Percentiles rank a stretch among this genome's conserved stretches.
Evolutionary conservation across 2,329 filamentous ascomycete genomes (phyloP).

Genomic region (Diaporthe batatas): DNA sequence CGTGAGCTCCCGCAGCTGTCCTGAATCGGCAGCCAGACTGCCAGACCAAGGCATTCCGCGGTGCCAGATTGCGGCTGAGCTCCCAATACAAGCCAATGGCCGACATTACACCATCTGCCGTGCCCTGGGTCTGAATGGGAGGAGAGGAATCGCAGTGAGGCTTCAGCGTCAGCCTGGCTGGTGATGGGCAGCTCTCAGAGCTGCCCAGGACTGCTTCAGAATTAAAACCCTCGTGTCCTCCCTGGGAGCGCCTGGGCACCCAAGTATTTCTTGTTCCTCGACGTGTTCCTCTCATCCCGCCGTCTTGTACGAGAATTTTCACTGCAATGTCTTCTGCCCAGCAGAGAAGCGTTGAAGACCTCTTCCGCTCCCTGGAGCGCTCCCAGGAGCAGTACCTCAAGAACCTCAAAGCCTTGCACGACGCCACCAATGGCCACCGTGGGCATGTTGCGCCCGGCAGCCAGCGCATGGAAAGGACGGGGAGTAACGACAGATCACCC

Average conservation of each 20-base stretch:
- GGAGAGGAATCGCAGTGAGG: slow-evolving; percentile 1
- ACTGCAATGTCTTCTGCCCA: slow-evolving; percentile 21
- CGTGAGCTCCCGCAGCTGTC: background rate
- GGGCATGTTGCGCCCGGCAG: background rate
- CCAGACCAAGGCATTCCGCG: slow-evolving; percentile 13
- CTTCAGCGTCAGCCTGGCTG: background rate
- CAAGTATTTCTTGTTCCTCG: background rate
- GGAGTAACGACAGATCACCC: slow-evolving; percentile 32
- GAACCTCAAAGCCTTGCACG: slow-evolving; percentile 22
- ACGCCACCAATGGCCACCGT: background rate
- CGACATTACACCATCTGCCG: slow-evolving; percentile 15
- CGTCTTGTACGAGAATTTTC: background rate
- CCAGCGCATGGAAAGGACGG: slow-evolving; percentile 32
- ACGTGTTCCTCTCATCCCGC: background rate
- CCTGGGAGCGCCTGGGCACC: background rate
- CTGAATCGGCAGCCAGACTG: slow-evolving; percentile 12
- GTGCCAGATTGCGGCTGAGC: slow-evolving; percentile 29
- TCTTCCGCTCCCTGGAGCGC: slow-evolving; percentile 31
- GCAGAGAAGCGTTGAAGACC: slow-evolving; percentile 32
- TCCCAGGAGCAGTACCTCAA: slow-evolving; percentile 38
- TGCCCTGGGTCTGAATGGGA: background rate
- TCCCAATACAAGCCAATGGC: slow-evolving; percentile 21
- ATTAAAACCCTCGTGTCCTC: background rate
- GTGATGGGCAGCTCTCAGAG: background rate
- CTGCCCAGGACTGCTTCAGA: background rate